Conservation (phyloP, 768 basidiomycete species). For the Calvatia gigantea region DNA sequence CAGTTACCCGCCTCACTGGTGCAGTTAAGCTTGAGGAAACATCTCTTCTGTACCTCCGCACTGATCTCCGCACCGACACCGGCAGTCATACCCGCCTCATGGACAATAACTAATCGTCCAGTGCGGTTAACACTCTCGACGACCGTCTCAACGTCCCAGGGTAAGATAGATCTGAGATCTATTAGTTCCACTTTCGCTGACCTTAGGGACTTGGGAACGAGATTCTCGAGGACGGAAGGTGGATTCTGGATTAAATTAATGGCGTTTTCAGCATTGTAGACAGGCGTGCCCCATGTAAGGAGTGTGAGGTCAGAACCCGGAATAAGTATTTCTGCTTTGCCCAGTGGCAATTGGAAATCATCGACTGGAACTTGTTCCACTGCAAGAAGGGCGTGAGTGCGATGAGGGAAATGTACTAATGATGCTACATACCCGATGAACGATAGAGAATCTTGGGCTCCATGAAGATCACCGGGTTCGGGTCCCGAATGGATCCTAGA, state of each 20-base stretch:
- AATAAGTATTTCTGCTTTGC: conserved; percentile 71
- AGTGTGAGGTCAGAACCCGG: conserved; percentile 84
- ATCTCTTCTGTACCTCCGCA: conserved; percentile 85
- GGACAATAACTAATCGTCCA: conserved; percentile 82
- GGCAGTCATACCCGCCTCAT: conserved; percentile 85
- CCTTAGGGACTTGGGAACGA: conserved; percentile 64
- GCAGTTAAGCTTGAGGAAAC: conserved; percentile 87
- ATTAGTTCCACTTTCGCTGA: conserved; percentile 82
- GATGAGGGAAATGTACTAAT: not conserved
- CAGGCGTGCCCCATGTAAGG: conserved; percentile 89
- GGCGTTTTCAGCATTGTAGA: conserved; percentile 87
- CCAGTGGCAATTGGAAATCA: conserved; percentile 83
- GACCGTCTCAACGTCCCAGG: conserved; percentile 83
- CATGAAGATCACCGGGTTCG: conserved; percentile 93
- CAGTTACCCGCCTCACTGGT: conserved; percentile 81
- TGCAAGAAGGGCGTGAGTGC: conserved; percentile 20
- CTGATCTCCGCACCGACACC: conserved; percentile 91
- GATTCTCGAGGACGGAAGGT: conserved; percentile 52
- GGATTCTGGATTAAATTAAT: conserved; percentile 71
- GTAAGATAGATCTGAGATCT: conserved; percentile 84
- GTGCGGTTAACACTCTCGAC: conserved; percentile 83
- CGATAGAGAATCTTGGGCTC: conserved; percentile 94
- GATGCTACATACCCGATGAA: conserved; percentile 56
- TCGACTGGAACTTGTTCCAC: conserved; percentile 92
- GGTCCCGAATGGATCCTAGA: conserved; percentile 83